phyloP scores from a whole-genome alignment of 805 yeast genomes.

The Kregervanrija delftensis region DNA sequence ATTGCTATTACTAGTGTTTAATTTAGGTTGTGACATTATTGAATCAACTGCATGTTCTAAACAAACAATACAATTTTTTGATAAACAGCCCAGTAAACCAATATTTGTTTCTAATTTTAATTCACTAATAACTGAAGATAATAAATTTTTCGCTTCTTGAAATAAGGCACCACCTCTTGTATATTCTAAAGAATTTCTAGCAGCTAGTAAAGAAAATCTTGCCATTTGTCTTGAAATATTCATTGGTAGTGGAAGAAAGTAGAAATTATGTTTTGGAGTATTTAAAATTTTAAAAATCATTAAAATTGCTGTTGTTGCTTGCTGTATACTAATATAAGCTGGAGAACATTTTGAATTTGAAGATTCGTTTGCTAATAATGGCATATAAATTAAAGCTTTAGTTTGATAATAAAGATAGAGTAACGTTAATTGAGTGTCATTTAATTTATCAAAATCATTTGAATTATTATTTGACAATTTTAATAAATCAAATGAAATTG shows the following conservation, averaged over 20 bases:
- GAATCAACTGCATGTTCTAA: slow-evolving; percentile 55
- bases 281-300: slow-evolving; percentile 38
- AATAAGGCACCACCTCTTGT: slow-evolving; percentile 77
- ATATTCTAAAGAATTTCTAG: slow-evolving; percentile 74
- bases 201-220: slow-evolving; percentile 56
- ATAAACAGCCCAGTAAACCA: slow-evolving; percentile 55
- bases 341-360: slow-evolving; percentile 37
- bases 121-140: slow-evolving; percentile 43
- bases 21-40: slow-evolving; percentile 48
- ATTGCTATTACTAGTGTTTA: not conserved
- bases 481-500: slow-evolving; percentile 50
- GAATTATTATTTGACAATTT: slow-evolving; percentile 50
- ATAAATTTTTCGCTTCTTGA: slow-evolving; percentile 56
- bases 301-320: slow-evolving; percentile 56
- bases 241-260: slow-evolving; percentile 55
- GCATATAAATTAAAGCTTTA: slow-evolving; percentile 56
- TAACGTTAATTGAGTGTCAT: slow-evolving; percentile 45
- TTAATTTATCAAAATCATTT: slow-evolving; percentile 25
- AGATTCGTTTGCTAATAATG: slow-evolving; percentile 44
- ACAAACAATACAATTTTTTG: slow-evolving; percentile 47
- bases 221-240: slow-evolving; percentile 58
- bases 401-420: slow-evolving; percentile 56
- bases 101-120: slow-evolving; percentile 44
- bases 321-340: slow-evolving; percentile 62
- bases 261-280: slow-evolving; percentile 30